Evolutionary conservation across 2,329 filamentous ascomycete genomes (phyloP).

Genomic region (Cytospora chrysosperma): DNA sequence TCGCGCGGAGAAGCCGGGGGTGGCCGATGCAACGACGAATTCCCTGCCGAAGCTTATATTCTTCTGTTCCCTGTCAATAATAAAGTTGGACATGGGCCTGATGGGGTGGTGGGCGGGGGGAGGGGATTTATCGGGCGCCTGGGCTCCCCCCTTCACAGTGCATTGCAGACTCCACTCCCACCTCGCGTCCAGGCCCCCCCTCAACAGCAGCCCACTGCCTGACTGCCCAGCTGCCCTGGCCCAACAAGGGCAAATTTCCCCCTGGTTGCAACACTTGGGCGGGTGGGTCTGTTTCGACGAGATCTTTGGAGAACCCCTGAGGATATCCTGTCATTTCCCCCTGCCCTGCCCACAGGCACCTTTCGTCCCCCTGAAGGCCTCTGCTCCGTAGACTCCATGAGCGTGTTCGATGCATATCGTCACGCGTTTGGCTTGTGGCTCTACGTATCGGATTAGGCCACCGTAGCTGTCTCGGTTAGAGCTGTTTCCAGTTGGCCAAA

Average conservation of each 20-base stretch:
- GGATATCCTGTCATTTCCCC: constrained; percentile 25
- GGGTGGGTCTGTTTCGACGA: constrained; percentile 24
- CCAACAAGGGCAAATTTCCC: constrained; percentile 23
- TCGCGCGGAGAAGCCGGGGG: constrained; percentile 22
- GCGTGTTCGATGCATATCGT: background rate
- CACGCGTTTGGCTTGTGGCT: background rate
- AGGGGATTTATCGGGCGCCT: background rate
- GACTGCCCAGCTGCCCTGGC: background rate
- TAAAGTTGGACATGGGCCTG: constrained; percentile 24
- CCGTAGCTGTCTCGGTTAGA: background rate
- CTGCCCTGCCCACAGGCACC: constrained; percentile 7
- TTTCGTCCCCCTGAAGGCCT: constrained; percentile 19
- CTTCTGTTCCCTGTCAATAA: constrained; percentile 14
- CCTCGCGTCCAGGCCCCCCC: background rate
- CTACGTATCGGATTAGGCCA: background rate
- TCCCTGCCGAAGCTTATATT: background rate
- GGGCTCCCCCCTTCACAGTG: constrained; percentile 17
- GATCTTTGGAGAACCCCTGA: constrained; percentile 25
- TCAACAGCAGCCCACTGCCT: no score
- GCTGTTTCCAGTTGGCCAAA: background rate
- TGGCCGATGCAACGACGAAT: constrained; percentile 17
- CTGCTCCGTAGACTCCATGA: constrained; percentile 9
- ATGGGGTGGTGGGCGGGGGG: no score
- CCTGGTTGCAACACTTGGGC: constrained; percentile 15
- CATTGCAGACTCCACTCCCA: constrained; percentile 5